Percentiles rank a stretch among this genome's conserved stretches.
Conservation (phyloP, 768 basidiomycete genomes). For the Phaeolepiota aurea region DNA sequence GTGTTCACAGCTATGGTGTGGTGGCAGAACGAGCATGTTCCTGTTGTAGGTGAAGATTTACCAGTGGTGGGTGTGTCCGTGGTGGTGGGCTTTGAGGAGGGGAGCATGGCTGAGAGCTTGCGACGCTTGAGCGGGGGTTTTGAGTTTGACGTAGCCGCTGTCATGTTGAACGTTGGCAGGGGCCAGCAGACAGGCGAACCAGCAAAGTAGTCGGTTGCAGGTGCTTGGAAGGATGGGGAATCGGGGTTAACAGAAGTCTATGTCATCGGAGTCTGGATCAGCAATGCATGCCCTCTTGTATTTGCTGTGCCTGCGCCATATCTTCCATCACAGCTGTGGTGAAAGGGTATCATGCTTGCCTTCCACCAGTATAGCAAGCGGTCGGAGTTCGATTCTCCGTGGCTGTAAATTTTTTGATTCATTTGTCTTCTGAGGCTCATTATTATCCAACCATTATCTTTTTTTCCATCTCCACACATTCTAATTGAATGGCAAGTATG, state of each 20-base stretch:
- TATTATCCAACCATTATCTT: too few species aligned
- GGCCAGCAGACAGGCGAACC: too few species aligned
- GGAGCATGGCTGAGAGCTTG: slow-evolving; percentile 9
- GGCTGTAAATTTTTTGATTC: background rate
- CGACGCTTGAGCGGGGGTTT: slow-evolving; percentile 21
- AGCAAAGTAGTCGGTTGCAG: too few species aligned
- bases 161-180: background rate
- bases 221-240: too few species aligned
- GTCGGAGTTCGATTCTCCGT: background rate
- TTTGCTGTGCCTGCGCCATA: background rate
- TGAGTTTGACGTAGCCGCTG: slow-evolving; percentile 7
- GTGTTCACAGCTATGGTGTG: slow-evolving; percentile 13
- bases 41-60: slow-evolving; percentile 1
- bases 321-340: background rate
- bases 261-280: background rate
- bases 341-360: background rate
- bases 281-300: background rate
- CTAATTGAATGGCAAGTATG: slow-evolving; percentile 2
- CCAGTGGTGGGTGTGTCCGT: slow-evolving; percentile 2
- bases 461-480: slow-evolving; percentile 7
- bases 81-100: background rate
- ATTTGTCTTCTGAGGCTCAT: too few species aligned
- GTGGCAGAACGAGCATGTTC: slow-evolving; percentile 19
- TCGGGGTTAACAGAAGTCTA: too few species aligned
- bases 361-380: background rate